Conservation (phyloP, 78 protist genomes). For the Isochrysis galbana region DNA sequence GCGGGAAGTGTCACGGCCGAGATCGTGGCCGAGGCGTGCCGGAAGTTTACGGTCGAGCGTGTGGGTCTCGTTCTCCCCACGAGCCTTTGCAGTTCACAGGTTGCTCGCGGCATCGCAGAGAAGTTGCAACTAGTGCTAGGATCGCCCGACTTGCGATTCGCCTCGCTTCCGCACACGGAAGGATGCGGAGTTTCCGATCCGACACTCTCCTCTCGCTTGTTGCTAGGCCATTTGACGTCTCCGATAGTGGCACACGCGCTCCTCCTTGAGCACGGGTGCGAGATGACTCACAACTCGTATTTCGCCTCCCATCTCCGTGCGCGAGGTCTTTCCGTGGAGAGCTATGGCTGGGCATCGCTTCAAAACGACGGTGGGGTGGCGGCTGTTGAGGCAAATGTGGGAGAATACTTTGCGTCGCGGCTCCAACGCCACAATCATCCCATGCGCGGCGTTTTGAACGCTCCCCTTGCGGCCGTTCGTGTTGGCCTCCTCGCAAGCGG, state of each 20-base stretch:
- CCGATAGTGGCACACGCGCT: conserved; percentile 39
- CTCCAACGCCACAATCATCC: not conserved
- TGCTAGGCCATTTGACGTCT: conserved; percentile 23
- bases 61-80: not conserved
- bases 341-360: not conserved
- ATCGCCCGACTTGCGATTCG: not conserved
- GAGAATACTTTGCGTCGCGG: not conserved
- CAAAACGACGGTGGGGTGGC: not conserved
- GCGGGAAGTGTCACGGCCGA: too few species aligned
- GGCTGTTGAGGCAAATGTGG: not conserved
- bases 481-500: too few species aligned
- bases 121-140: not conserved
- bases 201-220: not conserved
- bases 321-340: not conserved
- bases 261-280: conserved; percentile 62
- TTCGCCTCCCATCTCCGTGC: not conserved
- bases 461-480: not conserved
- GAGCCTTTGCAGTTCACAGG: not conserved
- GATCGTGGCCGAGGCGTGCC: not conserved
- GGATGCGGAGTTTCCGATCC: not conserved
- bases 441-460: not conserved
- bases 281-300: conserved; percentile 54
- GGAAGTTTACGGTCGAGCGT: not conserved
- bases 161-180: conserved; percentile 1
- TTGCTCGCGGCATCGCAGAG: not conserved